phyloP scores from a whole-genome alignment of 2,329 filamentous ascomycete genomes.

The Colletotrichum sp. region DNA sequence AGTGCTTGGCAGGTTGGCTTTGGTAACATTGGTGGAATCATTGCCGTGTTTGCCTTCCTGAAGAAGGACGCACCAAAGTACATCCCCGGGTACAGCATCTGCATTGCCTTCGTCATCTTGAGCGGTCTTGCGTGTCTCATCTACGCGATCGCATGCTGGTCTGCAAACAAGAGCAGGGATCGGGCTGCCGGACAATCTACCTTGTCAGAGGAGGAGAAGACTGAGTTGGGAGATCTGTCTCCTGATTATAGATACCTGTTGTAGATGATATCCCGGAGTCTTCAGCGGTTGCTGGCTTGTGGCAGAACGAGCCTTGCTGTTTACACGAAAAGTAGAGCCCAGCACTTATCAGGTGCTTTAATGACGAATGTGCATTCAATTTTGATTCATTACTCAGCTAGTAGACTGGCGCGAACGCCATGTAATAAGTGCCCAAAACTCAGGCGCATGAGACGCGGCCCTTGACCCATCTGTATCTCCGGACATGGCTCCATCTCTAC shows the following conservation, averaged over 20 bases:
- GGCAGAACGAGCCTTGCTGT: background rate
- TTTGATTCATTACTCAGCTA: background rate
- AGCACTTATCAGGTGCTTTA: background rate
- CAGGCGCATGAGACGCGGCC: background rate
- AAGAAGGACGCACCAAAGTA: slow-evolving; percentile 71
- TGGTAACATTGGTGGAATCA: slow-evolving; percentile 81
- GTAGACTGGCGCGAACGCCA: background rate
- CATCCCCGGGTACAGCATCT: slow-evolving; percentile 77
- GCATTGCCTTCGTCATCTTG: slow-evolving; percentile 74
- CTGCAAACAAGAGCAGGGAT: slow-evolving; percentile 66
- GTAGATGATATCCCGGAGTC: slow-evolving; percentile 27
- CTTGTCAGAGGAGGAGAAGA: slow-evolving; percentile 67
- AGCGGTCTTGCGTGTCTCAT: slow-evolving; percentile 64
- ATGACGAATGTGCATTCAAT: background rate
- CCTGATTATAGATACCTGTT: slow-evolving; percentile 65
- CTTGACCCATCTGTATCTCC: background rate
- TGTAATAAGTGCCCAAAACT: background rate
- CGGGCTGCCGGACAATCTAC: slow-evolving; percentile 45
- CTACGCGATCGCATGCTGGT: slow-evolving; percentile 64
- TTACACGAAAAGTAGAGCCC: background rate
- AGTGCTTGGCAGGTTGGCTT: slow-evolving; percentile 81
- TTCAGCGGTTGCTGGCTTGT: background rate
- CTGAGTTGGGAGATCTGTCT: slow-evolving; percentile 62
- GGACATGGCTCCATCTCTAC: background rate
- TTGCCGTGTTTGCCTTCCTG: slow-evolving; percentile 75